Conservation (phyloP, 2,329 filamentous ascomycete genomes). For the Sporothrix dimorphospora region DNA sequence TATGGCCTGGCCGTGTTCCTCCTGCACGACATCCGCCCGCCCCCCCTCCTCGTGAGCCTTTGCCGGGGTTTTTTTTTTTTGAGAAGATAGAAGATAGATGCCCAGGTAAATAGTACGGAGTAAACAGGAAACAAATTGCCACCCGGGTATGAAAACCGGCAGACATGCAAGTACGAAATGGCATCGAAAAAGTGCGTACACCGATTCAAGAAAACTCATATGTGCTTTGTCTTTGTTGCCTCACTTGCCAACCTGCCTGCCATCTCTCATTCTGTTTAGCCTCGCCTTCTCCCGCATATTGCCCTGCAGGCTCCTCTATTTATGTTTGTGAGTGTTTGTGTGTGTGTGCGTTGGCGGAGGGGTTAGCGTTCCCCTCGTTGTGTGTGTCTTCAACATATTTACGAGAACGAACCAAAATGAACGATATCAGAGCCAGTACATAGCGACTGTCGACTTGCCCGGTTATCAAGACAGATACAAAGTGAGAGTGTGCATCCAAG, state of each 20-base stretch:
- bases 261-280: slow-evolving; percentile 17
- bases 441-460: not conserved
- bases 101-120: not conserved
- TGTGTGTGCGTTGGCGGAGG: not conserved
- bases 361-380: not conserved
- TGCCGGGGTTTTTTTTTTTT: not conserved
- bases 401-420: not conserved
- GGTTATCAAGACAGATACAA: not conserved
- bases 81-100: not conserved
- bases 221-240: not conserved
- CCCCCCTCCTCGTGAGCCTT: slow-evolving; percentile 6
- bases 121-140: not conserved
- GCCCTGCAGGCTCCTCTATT: slow-evolving; percentile 15
- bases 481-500: not conserved
- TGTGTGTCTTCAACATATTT: not conserved
- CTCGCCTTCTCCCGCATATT: slow-evolving; percentile 25
- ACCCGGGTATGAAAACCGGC: not conserved
- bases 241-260: not conserved
- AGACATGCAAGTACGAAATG: not conserved
- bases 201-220: not conserved
- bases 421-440: not conserved
- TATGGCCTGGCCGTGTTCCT: slow-evolving; percentile 7
- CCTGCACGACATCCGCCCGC: slow-evolving; percentile 29
- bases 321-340: not conserved
- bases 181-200: not conserved